Conservation (phyloP, 495 filamentous ascomycete genomes). For the Astrothelium macrocarpum region DNA sequence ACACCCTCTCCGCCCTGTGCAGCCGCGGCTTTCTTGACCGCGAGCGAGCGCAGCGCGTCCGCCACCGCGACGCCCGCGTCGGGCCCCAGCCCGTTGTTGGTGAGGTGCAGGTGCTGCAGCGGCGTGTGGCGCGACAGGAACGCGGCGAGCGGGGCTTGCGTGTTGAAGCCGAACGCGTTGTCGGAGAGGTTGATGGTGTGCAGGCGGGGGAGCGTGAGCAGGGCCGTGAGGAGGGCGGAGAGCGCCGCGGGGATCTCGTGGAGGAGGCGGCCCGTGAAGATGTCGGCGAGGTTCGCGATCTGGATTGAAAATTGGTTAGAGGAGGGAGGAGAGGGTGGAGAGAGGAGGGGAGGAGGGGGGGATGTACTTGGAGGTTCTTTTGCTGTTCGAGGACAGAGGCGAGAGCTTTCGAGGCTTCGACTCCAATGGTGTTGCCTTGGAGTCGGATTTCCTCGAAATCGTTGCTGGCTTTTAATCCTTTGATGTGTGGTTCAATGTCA, state of each 20-base stretch:
- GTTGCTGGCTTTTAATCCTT: constrained; percentile 55
- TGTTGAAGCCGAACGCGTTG: constrained; percentile 95
- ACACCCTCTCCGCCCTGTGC: constrained; percentile 55
- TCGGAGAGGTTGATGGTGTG: constrained; percentile 93
- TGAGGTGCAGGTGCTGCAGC: constrained; percentile 82
- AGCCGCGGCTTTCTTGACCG: constrained; percentile 69
- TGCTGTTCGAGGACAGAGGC: constrained; percentile 71
- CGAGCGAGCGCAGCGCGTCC: constrained; percentile 63
- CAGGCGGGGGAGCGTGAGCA: constrained; percentile 70
- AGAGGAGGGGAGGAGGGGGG: background rate
- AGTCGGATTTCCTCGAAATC: constrained; percentile 77
- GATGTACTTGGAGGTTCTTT: constrained; percentile 58
- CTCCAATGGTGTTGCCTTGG: constrained; percentile 82
- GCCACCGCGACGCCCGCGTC: constrained; percentile 79
- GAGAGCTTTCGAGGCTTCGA: constrained; percentile 74
- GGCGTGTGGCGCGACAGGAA: constrained; percentile 81
- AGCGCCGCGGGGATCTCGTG: constrained; percentile 89
- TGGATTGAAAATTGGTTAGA: constrained; percentile 26
- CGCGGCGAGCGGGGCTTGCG: constrained; percentile 43
- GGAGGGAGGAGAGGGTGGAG: constrained; percentile 9
- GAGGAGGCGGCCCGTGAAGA: constrained; percentile 91
- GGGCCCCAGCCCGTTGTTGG: constrained; percentile 97
- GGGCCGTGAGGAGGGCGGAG: constrained; percentile 69
- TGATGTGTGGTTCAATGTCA: constrained; percentile 79
- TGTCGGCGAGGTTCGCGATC: constrained; percentile 85